Evolutionary conservation across 495 filamentous ascomycete genomes (phyloP).

Genomic region (Gamarada debralockiae): DNA sequence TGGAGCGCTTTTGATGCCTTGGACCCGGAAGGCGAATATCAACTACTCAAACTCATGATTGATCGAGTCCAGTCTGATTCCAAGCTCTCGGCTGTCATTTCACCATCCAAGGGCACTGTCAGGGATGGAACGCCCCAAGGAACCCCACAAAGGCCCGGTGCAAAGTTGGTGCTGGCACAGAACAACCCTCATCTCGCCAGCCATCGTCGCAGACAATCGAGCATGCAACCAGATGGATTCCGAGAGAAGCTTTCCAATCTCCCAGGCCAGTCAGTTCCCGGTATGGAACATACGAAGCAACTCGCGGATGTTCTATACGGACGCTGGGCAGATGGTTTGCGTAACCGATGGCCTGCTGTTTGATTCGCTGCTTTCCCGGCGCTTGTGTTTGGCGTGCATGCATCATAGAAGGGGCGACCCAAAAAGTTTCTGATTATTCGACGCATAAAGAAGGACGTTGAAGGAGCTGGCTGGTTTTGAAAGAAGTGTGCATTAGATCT

Average conservation of each 20-base stretch:
- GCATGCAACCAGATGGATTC: slow-evolving; percentile 33
- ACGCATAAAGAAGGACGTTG: neutral
- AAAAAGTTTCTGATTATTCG: slow-evolving; percentile 7
- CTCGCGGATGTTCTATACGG: slow-evolving; percentile 86
- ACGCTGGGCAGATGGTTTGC: slow-evolving; percentile 83
- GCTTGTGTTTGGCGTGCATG: slow-evolving; percentile 7
- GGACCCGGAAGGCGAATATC: slow-evolving; percentile 88
- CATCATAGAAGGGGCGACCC: slow-evolving; percentile 9
- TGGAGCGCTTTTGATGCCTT: slow-evolving; percentile 79
- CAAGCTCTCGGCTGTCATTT: slow-evolving; percentile 45
- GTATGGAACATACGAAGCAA: slow-evolving; percentile 89
- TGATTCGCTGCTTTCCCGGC: slow-evolving; percentile 25
- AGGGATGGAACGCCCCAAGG: slow-evolving; percentile 25
- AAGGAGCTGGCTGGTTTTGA: neutral
- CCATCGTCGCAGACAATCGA: slow-evolving; percentile 66
- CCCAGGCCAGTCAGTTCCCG: slow-evolving; percentile 49
- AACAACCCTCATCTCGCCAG: slow-evolving; percentile 83
- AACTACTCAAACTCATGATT: slow-evolving; percentile 58
- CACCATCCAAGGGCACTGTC: slow-evolving; percentile 31
- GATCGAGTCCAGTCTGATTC: slow-evolving; percentile 40
- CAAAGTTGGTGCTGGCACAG: slow-evolving; percentile 71
- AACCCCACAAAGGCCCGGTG: slow-evolving; percentile 20
- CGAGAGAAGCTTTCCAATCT: slow-evolving; percentile 44
- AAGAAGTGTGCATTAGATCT: neutral
- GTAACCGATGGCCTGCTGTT: slow-evolving; percentile 67